phyloP scores from a whole-genome alignment of 202 grass and related monocot species.

The Setaria italica region DNA sequence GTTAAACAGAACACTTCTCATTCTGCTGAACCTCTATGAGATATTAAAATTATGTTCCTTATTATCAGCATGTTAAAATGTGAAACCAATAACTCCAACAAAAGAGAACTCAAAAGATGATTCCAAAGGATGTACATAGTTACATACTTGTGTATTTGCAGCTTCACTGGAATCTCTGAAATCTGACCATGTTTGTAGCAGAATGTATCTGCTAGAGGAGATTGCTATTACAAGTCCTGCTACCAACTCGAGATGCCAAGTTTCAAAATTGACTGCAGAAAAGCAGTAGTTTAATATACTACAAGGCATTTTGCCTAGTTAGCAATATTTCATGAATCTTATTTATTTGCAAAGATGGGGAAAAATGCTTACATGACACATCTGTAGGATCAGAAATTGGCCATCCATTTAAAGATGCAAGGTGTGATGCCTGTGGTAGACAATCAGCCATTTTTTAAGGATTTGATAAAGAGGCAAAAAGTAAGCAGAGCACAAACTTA shows the following conservation, averaged over 20 bases:
- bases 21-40: background rate
- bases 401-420: slow-evolving; percentile 69
- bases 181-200: slow-evolving; percentile 80
- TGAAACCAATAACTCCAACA: slow-evolving; percentile 6
- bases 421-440: slow-evolving; percentile 61
- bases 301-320: background rate
- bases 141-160: slow-evolving; percentile 81
- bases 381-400: slow-evolving; percentile 57
- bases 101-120: slow-evolving; percentile 13
- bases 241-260: slow-evolving; percentile 78
- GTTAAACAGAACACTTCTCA: slow-evolving; percentile 1
- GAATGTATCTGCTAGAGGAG: slow-evolving; percentile 70
- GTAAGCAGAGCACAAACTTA: slow-evolving; percentile 17
- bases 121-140: slow-evolving; percentile 39
- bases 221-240: slow-evolving; percentile 69
- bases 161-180: slow-evolving; percentile 86
- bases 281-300: background rate
- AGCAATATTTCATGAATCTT: background rate
- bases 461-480: slow-evolving; percentile 9
- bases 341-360: background rate
- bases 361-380: slow-evolving; percentile 61
- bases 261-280: slow-evolving; percentile 79
- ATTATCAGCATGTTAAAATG: background rate
- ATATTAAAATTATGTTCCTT: background rate
- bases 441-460: background rate